Evolutionary conservation across 768 basidiomycete species (phyloP), one percentile per base, ranked within the genome.

Genomic region (Russula foetens): DNA sequence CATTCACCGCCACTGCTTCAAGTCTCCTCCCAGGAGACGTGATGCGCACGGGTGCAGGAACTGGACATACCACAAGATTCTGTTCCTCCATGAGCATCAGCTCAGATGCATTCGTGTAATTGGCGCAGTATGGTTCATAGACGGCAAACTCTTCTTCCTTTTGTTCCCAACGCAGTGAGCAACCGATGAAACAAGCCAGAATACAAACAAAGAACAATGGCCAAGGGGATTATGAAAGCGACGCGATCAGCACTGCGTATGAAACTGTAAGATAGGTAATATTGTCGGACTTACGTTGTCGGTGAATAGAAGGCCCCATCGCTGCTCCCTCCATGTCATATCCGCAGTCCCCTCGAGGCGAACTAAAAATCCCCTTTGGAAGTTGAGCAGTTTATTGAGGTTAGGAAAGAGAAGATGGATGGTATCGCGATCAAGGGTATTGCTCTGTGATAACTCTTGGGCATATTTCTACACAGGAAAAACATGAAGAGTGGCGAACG

Each of bases 81-180:
- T 89, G 85, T 73, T 94, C 91, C 69, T 95, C 90, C 60, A 84
- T 81, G 35, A 90, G 79, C 80, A 92, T 86, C 46, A 96, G 79
- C 49, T 92, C 90, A 65, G 86, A 81, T 11, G 94, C 94, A 64
- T 84, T 86, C 29, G 87, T 88, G 75, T 94, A 94, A 73, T 97
- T 96, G 55, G 90, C 92, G 74, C 94, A 98, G 73, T 97, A 99
- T 9, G 96, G 93, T 70, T 97, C 94, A 73, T 99, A 99, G 38
- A 93, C 92, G 31, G 84, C 82, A 68, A 99, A 98, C 68, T 95
- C 93, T 58, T 92, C 84, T 80, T 99, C 96, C 90, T 98, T 79
- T 82, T 82, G 77, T 79, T 76, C 71, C 75, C 59, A 69, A 71
- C n/a, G 24, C 21, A 29, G 64, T 55, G 15, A 46, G 21, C 7